Evolutionary conservation across 257 asterid species (phyloP).

Genomic region (Ehretia macrophylla): DNA sequence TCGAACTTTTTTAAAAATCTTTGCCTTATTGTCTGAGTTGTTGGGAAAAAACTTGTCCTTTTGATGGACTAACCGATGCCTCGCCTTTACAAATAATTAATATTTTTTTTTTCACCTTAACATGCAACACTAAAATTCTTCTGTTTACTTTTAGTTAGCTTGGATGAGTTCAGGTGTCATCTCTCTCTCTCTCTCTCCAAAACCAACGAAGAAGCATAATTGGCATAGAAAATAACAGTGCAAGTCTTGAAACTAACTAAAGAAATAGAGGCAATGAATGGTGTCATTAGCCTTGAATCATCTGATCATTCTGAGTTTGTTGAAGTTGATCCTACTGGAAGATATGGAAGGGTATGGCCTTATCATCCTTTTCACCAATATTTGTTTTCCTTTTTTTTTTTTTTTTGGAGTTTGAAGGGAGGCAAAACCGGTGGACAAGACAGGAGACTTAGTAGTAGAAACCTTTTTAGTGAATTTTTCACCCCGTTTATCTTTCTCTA

Average conservation of each 20-base stretch:
- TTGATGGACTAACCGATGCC: conserved; percentile 50
- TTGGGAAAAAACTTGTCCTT: conserved; percentile 22
- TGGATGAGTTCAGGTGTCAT: conserved; percentile 10
- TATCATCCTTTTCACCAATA: neutral
- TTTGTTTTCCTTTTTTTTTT: neutral
- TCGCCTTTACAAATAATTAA: conserved; percentile 18
- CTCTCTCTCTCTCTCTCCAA: conserved; percentile 13
- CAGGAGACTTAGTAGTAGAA: neutral
- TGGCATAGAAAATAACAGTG: conserved; percentile 10
- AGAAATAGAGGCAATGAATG: conserved; percentile 47
- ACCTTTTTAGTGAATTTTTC: conserved; percentile 7
- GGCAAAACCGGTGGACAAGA: too few species aligned
- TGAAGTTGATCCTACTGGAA: conserved; percentile 93
- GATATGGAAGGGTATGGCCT: conserved; percentile 88
- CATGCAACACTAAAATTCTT: conserved; percentile 21
- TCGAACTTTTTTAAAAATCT: too few species aligned
- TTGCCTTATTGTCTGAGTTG: conserved; percentile 37
- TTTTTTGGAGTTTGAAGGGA: too few species aligned
- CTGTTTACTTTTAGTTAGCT: neutral
- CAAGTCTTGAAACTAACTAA: conserved; percentile 5
- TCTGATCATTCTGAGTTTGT: conserved; percentile 69
- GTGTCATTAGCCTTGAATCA: conserved; percentile 46
- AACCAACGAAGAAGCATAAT: conserved; percentile 6
- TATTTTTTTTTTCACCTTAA: conserved; percentile 13
- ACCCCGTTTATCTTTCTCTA: neutral